Conservation (phyloP, 1,139 yeast genomes). For the Candida tetrigidarum region DNA sequence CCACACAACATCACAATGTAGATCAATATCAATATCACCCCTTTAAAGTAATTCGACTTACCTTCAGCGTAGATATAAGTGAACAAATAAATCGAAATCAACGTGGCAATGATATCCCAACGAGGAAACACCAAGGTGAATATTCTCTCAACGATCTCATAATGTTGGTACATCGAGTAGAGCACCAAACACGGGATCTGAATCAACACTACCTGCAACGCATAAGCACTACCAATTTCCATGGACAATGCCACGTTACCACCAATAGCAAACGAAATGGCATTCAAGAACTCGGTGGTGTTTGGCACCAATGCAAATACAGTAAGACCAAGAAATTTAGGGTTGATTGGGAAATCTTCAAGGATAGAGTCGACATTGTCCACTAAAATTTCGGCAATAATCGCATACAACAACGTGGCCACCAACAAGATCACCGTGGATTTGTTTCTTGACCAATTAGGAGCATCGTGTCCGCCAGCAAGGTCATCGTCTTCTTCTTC, state of each 20-base stretch:
- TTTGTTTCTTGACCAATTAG: conserved; percentile 92
- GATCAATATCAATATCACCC: conserved; percentile 81
- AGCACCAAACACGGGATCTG: conserved; percentile 92
- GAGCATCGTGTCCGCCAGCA: conserved; percentile 89
- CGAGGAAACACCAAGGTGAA: conserved; percentile 90
- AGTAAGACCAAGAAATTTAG: conserved; percentile 90
- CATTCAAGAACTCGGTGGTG: conserved; percentile 95
- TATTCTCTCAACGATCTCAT: conserved; percentile 48
- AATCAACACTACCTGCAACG: conserved; percentile 91
- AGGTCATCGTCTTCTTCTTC: conserved; percentile 27
- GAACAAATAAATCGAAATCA: conserved; percentile 85
- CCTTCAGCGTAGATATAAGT: conserved; percentile 97
- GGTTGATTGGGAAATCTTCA: conserved; percentile 74
- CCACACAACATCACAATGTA: conserved; percentile 82
- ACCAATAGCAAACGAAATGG: conserved; percentile 93
- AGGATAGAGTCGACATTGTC: conserved; percentile 93
- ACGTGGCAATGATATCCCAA: conserved; percentile 92
- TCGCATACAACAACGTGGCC: conserved; percentile 87
- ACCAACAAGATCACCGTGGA: conserved; percentile 83
- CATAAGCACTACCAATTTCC: conserved; percentile 99
- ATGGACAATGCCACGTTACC: conserved; percentile 95
- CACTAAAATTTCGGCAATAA: conserved; percentile 93
- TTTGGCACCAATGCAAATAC: conserved; percentile 96
- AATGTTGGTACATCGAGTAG: conserved; percentile 60
- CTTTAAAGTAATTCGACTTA: conserved; percentile 93